These are phyloP conservation scores for Ustilago bromivora DNA, from an alignment of 1,284 basidiomycete genomes.

Conservation along the genomic window DNA sequence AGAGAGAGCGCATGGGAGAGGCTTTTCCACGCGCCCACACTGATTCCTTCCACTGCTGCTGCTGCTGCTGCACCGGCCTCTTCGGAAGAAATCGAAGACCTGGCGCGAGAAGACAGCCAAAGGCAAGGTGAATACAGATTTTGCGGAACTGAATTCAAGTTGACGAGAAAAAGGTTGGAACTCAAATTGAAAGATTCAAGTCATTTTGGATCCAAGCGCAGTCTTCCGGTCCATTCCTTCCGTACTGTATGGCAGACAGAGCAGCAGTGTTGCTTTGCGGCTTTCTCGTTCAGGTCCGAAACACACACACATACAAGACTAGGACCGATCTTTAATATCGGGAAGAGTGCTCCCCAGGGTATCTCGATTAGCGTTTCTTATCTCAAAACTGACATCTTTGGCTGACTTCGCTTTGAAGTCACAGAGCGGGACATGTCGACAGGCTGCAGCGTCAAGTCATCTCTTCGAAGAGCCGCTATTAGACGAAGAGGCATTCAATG, in stretches of 20 bases:
- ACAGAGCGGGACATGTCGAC: background rate
- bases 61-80: background rate
- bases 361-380: conserved; percentile 1
- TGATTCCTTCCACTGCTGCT: background rate
- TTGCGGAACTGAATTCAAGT: background rate
- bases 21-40: conserved; percentile 2
- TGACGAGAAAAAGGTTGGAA: background rate
- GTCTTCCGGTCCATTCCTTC: conserved; percentile 1
- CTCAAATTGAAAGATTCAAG: background rate
- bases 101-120: conserved; percentile 4
- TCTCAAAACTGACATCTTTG: background rate
- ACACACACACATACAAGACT: background rate
- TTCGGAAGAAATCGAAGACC: conserved; percentile 7
- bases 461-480: conserved; percentile 10
- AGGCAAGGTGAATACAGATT: background rate
- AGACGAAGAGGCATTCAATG: background rate
- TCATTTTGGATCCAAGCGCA: background rate
- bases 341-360: background rate
- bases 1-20: background rate
- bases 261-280: background rate
- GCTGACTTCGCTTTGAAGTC: background rate
- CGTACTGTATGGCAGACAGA: background rate
- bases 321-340: background rate
- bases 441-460: background rate
- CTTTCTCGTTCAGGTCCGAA: background rate